These are phyloP conservation scores for Verticillium isaacii DNA, from an alignment of 2,329 filamentous ascomycete genomes.

Conservation along the genomic window DNA sequence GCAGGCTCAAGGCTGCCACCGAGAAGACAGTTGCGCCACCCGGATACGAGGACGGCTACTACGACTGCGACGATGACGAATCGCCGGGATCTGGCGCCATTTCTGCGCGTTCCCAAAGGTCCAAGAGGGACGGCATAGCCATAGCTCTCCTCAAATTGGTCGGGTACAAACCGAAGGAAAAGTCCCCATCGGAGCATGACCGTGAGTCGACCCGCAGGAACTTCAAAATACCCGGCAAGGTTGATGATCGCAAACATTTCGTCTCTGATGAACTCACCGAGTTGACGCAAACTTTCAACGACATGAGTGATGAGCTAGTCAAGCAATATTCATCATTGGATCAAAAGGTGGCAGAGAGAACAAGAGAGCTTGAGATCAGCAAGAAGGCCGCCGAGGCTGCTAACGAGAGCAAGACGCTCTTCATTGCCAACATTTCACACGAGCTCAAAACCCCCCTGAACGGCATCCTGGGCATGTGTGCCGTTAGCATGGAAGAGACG, in stretches of 20 bases:
- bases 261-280: slow-evolving; percentile 84
- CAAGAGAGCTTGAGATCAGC: slow-evolving; percentile 78
- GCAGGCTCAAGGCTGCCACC: slow-evolving; percentile 70
- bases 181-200: slow-evolving; percentile 22
- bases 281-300: slow-evolving; percentile 80
- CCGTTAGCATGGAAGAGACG: slow-evolving; percentile 88
- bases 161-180: slow-evolving; percentile 16
- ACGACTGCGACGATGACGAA: slow-evolving; percentile 43
- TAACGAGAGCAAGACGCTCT: slow-evolving; percentile 94
- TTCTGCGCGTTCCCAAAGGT: slow-evolving; percentile 31
- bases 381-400: slow-evolving; percentile 92
- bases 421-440: slow-evolving; percentile 89
- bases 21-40: slow-evolving; percentile 66
- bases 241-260: slow-evolving; percentile 68
- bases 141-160: slow-evolving; percentile 10
- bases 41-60: slow-evolving; percentile 43
- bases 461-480: slow-evolving; percentile 90
- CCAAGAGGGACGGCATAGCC: slow-evolving; percentile 28
- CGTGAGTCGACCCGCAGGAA: slow-evolving; percentile 42
- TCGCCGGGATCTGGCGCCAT: slow-evolving; percentile 33
- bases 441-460: slow-evolving; percentile 93
- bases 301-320: slow-evolving; percentile 86
- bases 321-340: slow-evolving; percentile 84
- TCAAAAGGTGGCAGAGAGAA: slow-evolving; percentile 77
- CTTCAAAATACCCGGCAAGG: slow-evolving; percentile 83